These are phyloP conservation scores for Dryadomyces quercivorus DNA, from an alignment of 2,329 filamentous ascomycete genomes.

Conservation along the genomic window DNA sequence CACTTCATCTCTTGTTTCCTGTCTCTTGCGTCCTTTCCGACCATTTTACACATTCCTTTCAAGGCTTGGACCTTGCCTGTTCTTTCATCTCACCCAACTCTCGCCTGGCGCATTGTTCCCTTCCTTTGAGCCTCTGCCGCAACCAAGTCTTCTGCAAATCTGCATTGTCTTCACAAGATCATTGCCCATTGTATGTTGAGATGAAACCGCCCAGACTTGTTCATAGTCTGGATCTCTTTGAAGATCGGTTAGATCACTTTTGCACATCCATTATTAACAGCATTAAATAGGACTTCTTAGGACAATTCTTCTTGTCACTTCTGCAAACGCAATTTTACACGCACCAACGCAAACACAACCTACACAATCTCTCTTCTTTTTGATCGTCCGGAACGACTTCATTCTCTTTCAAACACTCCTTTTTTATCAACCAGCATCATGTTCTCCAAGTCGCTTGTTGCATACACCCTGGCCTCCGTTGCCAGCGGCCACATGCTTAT, in stretches of 20 bases:
- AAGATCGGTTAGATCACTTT: too few species aligned
- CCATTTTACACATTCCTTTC: constrained; percentile 21
- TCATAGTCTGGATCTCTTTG: too few species aligned
- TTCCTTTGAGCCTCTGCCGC: constrained; percentile 18
- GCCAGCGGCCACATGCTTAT: constrained; percentile 69
- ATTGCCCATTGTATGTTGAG: not conserved
- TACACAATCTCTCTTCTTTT: not conserved
- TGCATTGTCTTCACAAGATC: not conserved
- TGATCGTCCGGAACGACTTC: not conserved
- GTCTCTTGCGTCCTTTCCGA: not conserved
- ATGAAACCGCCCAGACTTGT: too few species aligned
- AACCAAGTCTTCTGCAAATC: not conserved
- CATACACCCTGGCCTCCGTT: constrained; percentile 43
- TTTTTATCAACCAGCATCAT: constrained; percentile 28
- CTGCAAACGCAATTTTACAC: too few species aligned
- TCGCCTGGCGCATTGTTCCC: constrained; percentile 28
- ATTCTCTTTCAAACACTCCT: not conserved
- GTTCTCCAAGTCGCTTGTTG: constrained; percentile 32
- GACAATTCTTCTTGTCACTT: too few species aligned
- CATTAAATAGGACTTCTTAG: too few species aligned
- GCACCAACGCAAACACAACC: not conserved
- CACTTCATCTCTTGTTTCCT: constrained; percentile 5
- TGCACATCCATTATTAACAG: too few species aligned
- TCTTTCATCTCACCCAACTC: constrained; percentile 11
- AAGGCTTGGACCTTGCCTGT: constrained; percentile 22